Base-by-base conservation (phyloP, 768 basidiomycete genomes). In the Royoungia palumana region DNA sequence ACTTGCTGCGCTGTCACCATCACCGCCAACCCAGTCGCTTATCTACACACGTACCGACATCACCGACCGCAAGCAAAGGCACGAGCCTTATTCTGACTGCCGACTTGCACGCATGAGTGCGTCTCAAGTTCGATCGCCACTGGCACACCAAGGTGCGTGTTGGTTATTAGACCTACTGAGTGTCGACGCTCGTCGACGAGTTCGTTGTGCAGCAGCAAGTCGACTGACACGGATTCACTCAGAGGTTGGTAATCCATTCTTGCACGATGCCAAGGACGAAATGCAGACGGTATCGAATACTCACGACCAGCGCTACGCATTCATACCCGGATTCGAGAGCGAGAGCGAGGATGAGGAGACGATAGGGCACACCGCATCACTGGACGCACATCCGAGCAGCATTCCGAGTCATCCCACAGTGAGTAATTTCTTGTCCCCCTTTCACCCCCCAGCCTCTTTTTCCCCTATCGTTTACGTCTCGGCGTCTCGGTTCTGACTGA, bases 341-440 rank as follows among this genome's bases (percentile, higher is more conserved):
- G 68, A 60, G 30, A 54, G 44, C 5, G 50, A 32, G 32, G 32
- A 43, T 9, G 53, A 52, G 27, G 56, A 51, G 24, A 40, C 41
- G 30, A 3, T 36, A 6, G 7, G 14, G 27, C 27, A 10, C 13
- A 20, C 19, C 13, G 34, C 20, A 14, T 13, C 36, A 7, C 25
- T 45, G 2, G 24, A 44, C n/a, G 22, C 9, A 2, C 35, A 43
- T 17, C 13, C 43, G 5, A 13, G 27, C 1, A 16, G 30, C 1
- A 16, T 8, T 35, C 38, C 46, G 22, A 13, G 22, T 19, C 36
- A 16, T 20, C 22, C 27, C 28, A 7, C 53, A 20, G 61, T 62
- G 47, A 61, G 59, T 61, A 6, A 38, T 12, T 21, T 25, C 24
- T 41, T 21, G n/a, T 46, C 6, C n/a, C 40, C n/a, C 11, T 41